These are phyloP conservation scores for Alternaria alternata DNA, from an alignment of 2,329 filamentous ascomycete genomes.

Conservation along the genomic window DNA sequence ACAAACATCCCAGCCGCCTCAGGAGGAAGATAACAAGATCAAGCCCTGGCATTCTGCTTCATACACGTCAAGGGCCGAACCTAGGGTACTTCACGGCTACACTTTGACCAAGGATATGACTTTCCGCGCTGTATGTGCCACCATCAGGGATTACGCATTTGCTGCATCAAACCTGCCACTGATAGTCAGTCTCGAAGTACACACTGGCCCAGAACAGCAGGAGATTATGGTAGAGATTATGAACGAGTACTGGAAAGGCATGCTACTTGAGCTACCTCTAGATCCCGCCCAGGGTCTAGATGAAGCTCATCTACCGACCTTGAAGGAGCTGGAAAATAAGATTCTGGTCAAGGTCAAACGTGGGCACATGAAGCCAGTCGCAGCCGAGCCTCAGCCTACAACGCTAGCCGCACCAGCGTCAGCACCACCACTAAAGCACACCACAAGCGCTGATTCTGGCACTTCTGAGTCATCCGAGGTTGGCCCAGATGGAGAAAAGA, in stretches of 20 bases:
- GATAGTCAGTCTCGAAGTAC: conserved; percentile 92
- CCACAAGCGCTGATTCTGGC: conserved; percentile 31
- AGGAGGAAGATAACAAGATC: conserved; percentile 26
- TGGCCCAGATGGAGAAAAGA: conserved; percentile 52
- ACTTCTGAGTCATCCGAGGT: conserved; percentile 44
- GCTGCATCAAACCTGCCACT: conserved; percentile 76
- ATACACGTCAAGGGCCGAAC: conserved; percentile 63
- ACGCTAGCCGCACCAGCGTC: conserved; percentile 41
- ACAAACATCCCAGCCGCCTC: conserved; percentile 14
- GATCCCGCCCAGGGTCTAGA: conserved; percentile 51
- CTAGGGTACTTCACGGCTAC: conserved; percentile 82
- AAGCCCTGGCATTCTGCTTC: conserved; percentile 45
- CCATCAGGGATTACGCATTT: conserved; percentile 82
- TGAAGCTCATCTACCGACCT: conserved; percentile 68
- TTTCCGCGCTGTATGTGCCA: conserved; percentile 85
- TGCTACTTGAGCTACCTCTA: conserved; percentile 71
- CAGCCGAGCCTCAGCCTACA: conserved; percentile 37
- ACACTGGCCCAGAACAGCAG: conserved; percentile 83
- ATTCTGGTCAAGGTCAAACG: conserved; percentile 69
- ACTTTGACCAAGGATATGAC: conserved; percentile 86
- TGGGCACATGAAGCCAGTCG: conserved; percentile 44
- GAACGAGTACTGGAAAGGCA: conserved; percentile 81
- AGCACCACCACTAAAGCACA: conserved; percentile 31
- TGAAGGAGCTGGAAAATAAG: conserved; percentile 75
- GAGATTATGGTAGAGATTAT: conserved; percentile 94